Evolutionary conservation across 73 alveolate genomes (phyloP), one percentile per base, ranked within the genome.

Genomic region (Uronychia setigera): DNA sequence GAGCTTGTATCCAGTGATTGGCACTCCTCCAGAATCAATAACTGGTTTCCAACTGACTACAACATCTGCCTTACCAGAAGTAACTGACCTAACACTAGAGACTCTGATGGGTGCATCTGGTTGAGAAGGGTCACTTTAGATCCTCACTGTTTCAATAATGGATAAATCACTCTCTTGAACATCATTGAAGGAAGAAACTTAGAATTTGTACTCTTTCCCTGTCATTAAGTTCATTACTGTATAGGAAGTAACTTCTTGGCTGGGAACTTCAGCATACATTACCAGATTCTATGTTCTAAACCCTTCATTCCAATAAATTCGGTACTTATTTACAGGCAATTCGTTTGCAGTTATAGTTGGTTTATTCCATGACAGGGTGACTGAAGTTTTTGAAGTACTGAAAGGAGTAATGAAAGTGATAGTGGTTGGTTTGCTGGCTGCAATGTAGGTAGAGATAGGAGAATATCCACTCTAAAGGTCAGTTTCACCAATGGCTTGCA

Each of bases 1-100:
- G 28, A 91, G 83, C 29, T 86, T 86, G 78, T 86, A 91, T 30
- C 96, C 96, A 26, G 93, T 85, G n/a, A 91, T 60, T 0, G 96
- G 96, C 13, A 75, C 88, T 14, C 91, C 91, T 79, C 96, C 96
- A 0, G 96, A 78, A 1, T 85, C 91, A 1, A 31, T 32, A 28
- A 82, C 82, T n/a, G 96, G 85, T 19, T 75, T 19, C 96, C 96
- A 91, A 29, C 88, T 58, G 0, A 91, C n/a, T 0, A 46, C 82
- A 0, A 86, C 77, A 27, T 31, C 32, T 29, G 96, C 90, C 26
- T 87, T 86, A 5, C 67, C 67, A 13, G 91, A 0, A 1, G 60
- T 74, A 26, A 81, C 84, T 5, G 81, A 58, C 28, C 76, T 76
- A 31, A 60, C n/a, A n/a, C 92, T 60, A 32, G 91, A 33, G 11